Base-by-base conservation (phyloP, 179 eudicot species). In the Beta lomatogona region DNA sequence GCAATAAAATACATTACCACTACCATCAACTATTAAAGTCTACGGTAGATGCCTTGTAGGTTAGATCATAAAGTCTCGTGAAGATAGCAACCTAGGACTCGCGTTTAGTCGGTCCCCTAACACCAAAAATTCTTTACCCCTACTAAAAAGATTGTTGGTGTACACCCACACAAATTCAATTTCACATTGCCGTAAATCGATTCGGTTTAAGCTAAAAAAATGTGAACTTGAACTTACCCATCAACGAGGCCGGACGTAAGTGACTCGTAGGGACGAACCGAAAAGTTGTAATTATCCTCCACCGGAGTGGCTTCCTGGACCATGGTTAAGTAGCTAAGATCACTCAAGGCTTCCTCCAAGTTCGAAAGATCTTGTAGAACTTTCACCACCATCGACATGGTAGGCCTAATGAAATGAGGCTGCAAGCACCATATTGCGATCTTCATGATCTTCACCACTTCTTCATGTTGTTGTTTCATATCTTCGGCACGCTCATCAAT, bases 321-420 rank as follows among this genome's bases (percentile, higher is more conserved):
- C 54, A 79, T 68, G 80, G 53, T 78, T 31, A 78, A 67, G 67
- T 41, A 69, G 75, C 75, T 69, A 18, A 68, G 66, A 69, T 69
- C 81, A 41, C 16, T 69, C 7, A 79, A 19, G 2, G 57, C 31
- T 44, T 79, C 81, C 81, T 79, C 81, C 81, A 69, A 36, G 41
- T 79, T 69, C 3, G 81, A 41, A 57, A 79, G 75, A 45, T 79
- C 81, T 70, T 79, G 67, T 54, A 79, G 21, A 12, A 79, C 75
- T 69, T 68, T 57, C 0, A 69, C 75, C 5, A 69, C 81, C 67
- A 69, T 79, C 0, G 75, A 70, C 76, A 79, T 69, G 4, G 81
- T 79, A 18, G 81, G 75, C 18, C 75, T 79, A 21, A 69, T 68
- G 10, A 79, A 69, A 7, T 79, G 81, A 79, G 81, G 81, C 2